phyloP scores from a whole-genome alignment of 139 green algal species.

The Desmodesmus armatus region DNA sequence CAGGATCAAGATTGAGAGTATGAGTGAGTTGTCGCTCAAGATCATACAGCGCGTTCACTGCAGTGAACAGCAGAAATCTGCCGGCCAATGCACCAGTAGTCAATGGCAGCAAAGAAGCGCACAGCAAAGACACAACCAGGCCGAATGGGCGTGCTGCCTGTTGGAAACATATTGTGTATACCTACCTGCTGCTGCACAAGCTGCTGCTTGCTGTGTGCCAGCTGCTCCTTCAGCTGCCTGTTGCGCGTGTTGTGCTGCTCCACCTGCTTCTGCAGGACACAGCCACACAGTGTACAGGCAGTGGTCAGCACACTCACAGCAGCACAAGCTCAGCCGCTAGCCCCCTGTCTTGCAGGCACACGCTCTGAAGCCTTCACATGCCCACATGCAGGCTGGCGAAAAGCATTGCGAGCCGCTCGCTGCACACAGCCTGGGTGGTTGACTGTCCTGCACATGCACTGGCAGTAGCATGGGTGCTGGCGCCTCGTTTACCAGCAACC shows the following conservation, averaged over 20 bases:
- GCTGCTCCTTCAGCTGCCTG: not conserved
- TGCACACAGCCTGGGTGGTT: not conserved
- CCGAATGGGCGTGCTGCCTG: not conserved
- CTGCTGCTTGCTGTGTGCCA: not conserved
- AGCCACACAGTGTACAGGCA: not conserved
- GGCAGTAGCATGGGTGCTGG: not conserved
- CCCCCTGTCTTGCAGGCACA: not conserved
- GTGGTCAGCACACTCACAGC: not conserved
- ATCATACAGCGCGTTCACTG: not conserved
- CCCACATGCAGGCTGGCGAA: not conserved
- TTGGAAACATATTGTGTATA: not conserved
- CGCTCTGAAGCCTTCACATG: not conserved
- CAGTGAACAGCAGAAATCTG: not conserved
- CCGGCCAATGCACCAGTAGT: not conserved
- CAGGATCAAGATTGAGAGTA: not conserved
- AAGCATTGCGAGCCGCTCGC: no score
- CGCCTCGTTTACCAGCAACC: not conserved
- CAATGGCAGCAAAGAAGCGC: not conserved
- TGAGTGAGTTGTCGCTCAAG: not conserved
- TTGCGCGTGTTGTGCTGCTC: not conserved
- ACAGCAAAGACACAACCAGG: not conserved
- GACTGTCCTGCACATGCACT: not conserved
- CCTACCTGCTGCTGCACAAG: conserved; percentile 4
- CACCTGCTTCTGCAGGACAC: not conserved
- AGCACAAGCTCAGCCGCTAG: not conserved